Conservation (phyloP, 306 rosid genomes). For the Citrullus amarus region DNA sequence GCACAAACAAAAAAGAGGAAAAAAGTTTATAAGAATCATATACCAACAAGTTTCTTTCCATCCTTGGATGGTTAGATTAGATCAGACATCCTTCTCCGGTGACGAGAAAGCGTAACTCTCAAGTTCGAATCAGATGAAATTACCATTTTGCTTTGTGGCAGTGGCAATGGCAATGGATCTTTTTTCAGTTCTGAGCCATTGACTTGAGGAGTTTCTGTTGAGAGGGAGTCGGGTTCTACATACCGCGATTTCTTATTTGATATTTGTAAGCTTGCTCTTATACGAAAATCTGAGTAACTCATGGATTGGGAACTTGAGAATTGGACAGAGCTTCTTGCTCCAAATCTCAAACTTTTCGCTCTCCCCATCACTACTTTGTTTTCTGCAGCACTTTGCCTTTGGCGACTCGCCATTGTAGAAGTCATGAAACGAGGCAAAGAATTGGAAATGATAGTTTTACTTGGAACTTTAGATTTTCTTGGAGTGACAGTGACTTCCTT, state of each 20-base stretch:
- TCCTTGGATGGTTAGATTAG: slow-evolving; percentile 24
- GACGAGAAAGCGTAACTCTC: slow-evolving; percentile 35
- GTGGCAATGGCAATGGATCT: slow-evolving; percentile 15
- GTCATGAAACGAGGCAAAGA: slow-evolving; percentile 91
- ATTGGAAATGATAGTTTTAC: slow-evolving; percentile 20
- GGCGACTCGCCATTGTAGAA: slow-evolving; percentile 88
- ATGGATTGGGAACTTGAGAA: slow-evolving; percentile 66
- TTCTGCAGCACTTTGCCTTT: slow-evolving; percentile 53
- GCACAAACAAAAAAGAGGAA: not conserved
- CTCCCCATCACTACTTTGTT: slow-evolving; percentile 25
- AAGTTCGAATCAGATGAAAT: slow-evolving; percentile 57
- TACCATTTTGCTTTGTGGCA: slow-evolving; percentile 35
- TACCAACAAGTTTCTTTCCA: not conserved
- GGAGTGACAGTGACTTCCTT: slow-evolving; percentile 37
- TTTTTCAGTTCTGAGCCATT: slow-evolving; percentile 32
- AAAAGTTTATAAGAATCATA: not conserved
- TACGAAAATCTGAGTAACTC: slow-evolving; percentile 43
- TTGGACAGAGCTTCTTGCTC: slow-evolving; percentile 48
- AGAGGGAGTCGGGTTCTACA: slow-evolving; percentile 28
- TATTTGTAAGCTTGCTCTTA: slow-evolving; percentile 40
- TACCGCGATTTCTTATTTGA: slow-evolving; percentile 38
- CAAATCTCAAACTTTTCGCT: slow-evolving; percentile 38
- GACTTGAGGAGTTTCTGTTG: slow-evolving; percentile 43
- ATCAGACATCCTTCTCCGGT: slow-evolving; percentile 81
- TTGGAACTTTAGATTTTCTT: slow-evolving; percentile 26